Evolutionary conservation across 2,329 filamentous ascomycete species (phyloP).

Genomic region (Ascochyta rabiei): DNA sequence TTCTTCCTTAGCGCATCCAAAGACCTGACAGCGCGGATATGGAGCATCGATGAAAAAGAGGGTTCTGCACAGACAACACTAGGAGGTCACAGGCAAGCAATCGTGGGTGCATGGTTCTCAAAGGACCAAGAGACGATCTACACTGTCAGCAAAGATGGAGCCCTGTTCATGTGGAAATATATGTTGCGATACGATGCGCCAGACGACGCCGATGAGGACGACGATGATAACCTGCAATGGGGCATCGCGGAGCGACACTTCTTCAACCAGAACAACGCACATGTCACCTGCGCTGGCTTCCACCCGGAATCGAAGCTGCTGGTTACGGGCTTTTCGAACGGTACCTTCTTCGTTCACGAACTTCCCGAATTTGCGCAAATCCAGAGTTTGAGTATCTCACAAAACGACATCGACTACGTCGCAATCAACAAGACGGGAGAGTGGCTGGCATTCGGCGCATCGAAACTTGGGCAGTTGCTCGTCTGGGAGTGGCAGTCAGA

Average conservation of each 20-base stretch:
- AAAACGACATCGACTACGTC: slow-evolving; percentile 94
- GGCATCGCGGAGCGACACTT: slow-evolving; percentile 89
- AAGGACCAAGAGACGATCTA: slow-evolving; percentile 94
- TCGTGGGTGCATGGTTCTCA: slow-evolving; percentile 96
- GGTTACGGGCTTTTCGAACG: slow-evolving; percentile 95
- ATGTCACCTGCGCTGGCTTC: slow-evolving; percentile 88
- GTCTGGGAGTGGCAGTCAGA: slow-evolving; percentile 99
- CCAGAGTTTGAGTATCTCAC: slow-evolving; percentile 90
- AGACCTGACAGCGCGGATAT: slow-evolving; percentile 91
- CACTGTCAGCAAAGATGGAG: slow-evolving; percentile 96
- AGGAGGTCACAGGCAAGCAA: slow-evolving; percentile 86
- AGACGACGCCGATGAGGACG: slow-evolving; percentile 60
- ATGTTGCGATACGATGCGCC: slow-evolving; percentile 64
- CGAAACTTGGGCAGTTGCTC: slow-evolving; percentile 90
- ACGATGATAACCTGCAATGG: slow-evolving; percentile 79
- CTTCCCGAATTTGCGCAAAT: slow-evolving; percentile 96
- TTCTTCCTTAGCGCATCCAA: slow-evolving; percentile 94
- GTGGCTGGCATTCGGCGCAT: slow-evolving; percentile 96
- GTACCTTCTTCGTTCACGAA: slow-evolving; percentile 92
- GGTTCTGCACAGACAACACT: slow-evolving; percentile 89
- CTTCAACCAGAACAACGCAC: slow-evolving; percentile 89
- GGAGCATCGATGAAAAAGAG: slow-evolving; percentile 87
- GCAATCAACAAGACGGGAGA: slow-evolving; percentile 93
- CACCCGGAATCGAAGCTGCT: slow-evolving; percentile 87
- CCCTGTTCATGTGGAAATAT: slow-evolving; percentile 93